Base-by-base conservation (phyloP, 2,329 filamentous ascomycete species). In the Cryphonectria radicalis region DNA sequence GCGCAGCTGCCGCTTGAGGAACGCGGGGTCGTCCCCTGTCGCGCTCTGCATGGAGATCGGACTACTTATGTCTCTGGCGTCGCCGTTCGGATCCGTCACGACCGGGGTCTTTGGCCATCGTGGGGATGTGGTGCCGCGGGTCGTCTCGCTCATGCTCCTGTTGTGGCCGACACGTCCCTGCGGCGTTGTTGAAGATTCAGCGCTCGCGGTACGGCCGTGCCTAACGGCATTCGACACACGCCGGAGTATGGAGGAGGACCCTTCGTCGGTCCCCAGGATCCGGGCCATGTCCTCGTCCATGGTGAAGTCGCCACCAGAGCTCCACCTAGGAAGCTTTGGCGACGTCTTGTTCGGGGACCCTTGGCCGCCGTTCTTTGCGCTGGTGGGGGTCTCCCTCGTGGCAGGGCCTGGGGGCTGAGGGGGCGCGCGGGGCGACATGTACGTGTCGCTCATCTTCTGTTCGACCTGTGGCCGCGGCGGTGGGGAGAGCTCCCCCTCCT, bases 261-360 rank as follows among this genome's bases (percentile, higher is more conserved):
- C 86, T 78, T 94, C 93, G 72, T 95, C 93, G 28, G 89, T 91
- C 57, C 90, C 92, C 72, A 97, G 85, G 71, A 98, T 95, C 70
- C 95, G 91, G 68, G 93, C 92, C 89, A 98, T 94, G 78, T 98
- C 96, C 80, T 98, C 95, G 75, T 98, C 95, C 91, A 97, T 90
- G 72, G 92, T 96, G 78, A 98, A 96, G 75, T 97, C 94, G 69
- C 91, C 93, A 67, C 93, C 93, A 60, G 89, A 87, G 80, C 92
- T 97, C 89, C 89, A 93, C 77, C 91, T 87, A 74, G 92, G 89
- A 73, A 93, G 83, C 76, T 90, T 90, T 13, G 92, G 90, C 13
- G 91, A 93, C 55, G 81, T 80, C 75, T 89, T 88, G 42, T 63
- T 63, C n/a, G 74, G 83, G 72, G 80, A 86, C 77, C 73, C 75